Evolutionary conservation across 1,284 basidiomycete species (phyloP), one percentile per base, ranked within the genome.

Genomic region (Cryptococcus maquisensis): DNA sequence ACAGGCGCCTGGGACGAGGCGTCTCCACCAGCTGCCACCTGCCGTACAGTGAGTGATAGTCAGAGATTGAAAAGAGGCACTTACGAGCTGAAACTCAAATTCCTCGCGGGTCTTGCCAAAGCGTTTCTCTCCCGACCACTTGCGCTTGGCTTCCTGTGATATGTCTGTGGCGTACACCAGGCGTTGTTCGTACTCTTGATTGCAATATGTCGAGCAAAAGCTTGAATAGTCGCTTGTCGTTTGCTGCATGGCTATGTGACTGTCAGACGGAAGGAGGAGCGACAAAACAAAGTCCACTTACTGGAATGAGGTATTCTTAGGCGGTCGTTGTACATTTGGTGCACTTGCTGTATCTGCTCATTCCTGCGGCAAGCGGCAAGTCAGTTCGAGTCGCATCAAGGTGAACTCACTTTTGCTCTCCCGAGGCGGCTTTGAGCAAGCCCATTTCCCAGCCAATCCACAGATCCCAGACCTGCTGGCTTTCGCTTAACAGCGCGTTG

Each of bases 181-280:
- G 8, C 86, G 75, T 0, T 76, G 67, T 69, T 94, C 90, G 67
- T 97, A 97, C 52, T 86, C 81, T 16, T 81, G 76, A 0, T 86
- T 79, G 56, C 84, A 83, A 73, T 87, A 81, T 40, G 82, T 81
- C 0, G 90, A 90, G 18, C 90, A 88, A 74, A 94, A 95, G 0
- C 85, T 83, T 2, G 92, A 95, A 71, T 93, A 96, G 2, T 82
- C 79, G 64, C 89, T 84, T 53, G 86, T 86, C 0, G 90, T 93
- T 18, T 86, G 82, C 38, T 90, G 87, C 51, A 86, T 81, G 10
- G 65, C 77, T 73, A 57, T 8, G 42, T 4, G n/a, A 8, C n/a
- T 44, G n/a, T 44, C 2, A 9, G 26, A 50, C 28, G 58, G 58
- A 51, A 52, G 32, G n/a, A n/a, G 15, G 15, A 10, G 13, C 16